Evolutionary conservation across 306 rosid genomes (phyloP).

Genomic region (Trifolium subterraneum): DNA sequence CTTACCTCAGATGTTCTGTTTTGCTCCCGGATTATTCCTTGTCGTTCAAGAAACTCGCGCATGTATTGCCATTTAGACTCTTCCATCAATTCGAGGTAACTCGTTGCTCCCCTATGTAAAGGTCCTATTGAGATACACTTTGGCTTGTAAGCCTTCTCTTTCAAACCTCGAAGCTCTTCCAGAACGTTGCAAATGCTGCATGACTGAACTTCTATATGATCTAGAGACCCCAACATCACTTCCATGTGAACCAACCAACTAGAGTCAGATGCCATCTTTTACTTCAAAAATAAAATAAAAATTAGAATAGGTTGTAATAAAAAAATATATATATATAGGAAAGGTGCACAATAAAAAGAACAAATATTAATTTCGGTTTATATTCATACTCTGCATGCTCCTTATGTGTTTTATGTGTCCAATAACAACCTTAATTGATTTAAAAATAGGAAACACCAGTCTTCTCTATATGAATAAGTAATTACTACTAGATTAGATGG

Average conservation of each 20-base stretch:
- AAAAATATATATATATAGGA: too few species aligned
- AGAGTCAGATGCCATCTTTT: background rate
- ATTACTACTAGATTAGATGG: too few species aligned
- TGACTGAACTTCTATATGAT: background rate
- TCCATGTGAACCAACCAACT: constrained; percentile 16
- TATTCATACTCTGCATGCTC: too few species aligned
- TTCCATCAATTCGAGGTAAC: constrained; percentile 3
- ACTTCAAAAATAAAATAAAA: too few species aligned
- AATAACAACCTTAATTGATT: too few species aligned
- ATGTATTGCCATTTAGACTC: constrained; percentile 37
- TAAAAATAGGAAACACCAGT: too few species aligned
- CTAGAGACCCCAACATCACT: background rate
- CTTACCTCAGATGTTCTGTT: background rate
- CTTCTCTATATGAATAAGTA: too few species aligned
- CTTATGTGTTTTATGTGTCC: too few species aligned
- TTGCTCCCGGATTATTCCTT: background rate
- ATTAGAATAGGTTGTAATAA: too few species aligned
- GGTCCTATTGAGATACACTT: constrained; percentile 36
- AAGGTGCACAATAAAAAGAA: too few species aligned
- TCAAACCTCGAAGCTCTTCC: background rate
- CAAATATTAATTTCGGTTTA: too few species aligned
- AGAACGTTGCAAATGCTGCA: constrained; percentile 32
- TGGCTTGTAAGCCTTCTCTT: constrained; percentile 17
- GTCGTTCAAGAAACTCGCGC: background rate
- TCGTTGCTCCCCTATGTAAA: constrained; percentile 20